Percentiles rank a stretch among this genome's conserved stretches.
Conservation (phyloP, 345 rosid species). For the Citrus trifoliata region DNA sequence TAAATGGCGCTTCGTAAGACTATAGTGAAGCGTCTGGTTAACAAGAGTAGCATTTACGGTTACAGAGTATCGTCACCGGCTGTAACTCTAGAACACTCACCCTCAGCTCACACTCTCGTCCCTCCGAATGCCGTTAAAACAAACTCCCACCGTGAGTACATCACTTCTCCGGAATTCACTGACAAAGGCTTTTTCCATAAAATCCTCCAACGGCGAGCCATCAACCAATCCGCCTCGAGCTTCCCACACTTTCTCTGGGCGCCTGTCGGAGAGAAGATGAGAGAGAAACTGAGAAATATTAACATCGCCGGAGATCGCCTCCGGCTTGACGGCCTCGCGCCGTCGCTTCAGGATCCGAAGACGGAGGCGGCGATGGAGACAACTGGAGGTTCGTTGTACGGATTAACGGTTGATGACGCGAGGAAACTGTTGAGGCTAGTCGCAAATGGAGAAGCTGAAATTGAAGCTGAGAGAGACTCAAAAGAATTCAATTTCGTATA, state of each 20-base stretch:
- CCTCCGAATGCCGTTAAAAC: conserved; percentile 22
- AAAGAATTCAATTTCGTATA: conserved; percentile 44
- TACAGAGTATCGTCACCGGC: conserved; percentile 23
- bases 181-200: conserved; percentile 37
- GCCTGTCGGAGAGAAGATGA: conserved; percentile 49
- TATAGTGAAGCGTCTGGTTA: conserved; percentile 34
- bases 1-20: conserved; percentile 55
- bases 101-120: background rate
- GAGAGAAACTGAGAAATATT: conserved; percentile 40
- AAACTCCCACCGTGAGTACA: conserved; percentile 34
- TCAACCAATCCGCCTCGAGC: conserved; percentile 12
- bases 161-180: conserved; percentile 32
- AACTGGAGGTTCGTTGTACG: background rate
- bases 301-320: conserved; percentile 18
- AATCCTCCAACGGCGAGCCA: conserved; percentile 38
- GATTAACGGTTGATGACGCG: conserved; percentile 47
- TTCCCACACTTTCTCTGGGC: conserved; percentile 39
- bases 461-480: conserved; percentile 47
- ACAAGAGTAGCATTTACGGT: conserved; percentile 2
- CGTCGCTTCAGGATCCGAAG: conserved; percentile 4
- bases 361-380: background rate
- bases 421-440: conserved; percentile 59
- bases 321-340: conserved; percentile 19
- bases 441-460: conserved; percentile 59
- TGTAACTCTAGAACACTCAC: conserved; percentile 17